Evolutionary conservation across 495 filamentous ascomycete genomes (phyloP).

Genomic region (Parathielavia hyrcaniae): DNA sequence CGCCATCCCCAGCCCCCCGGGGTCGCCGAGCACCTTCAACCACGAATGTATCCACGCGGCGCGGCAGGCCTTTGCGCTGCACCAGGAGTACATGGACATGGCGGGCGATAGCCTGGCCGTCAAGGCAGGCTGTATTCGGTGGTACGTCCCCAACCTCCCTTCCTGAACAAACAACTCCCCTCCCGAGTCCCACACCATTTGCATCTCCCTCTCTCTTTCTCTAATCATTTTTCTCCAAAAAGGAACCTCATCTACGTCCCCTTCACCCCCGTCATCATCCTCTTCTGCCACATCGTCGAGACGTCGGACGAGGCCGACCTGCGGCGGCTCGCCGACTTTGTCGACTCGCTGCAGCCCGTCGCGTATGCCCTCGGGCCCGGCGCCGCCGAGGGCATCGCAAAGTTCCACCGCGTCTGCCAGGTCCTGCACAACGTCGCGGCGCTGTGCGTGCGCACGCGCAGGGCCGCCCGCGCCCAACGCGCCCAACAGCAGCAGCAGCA

Average conservation of each 20-base stretch:
- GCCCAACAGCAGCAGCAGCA: constrained; percentile 6
- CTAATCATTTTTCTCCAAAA: background rate
- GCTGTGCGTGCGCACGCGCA: constrained; percentile 54
- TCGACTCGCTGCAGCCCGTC: constrained; percentile 49
- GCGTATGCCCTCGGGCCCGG: constrained; percentile 29
- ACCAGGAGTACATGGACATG: constrained; percentile 49
- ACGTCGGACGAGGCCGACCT: constrained; percentile 46
- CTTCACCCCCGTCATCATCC: constrained; percentile 62
- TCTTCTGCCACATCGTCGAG: constrained; percentile 64
- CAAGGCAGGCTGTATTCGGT: constrained; percentile 56
- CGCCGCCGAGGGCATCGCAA: constrained; percentile 52
- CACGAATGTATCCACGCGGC: constrained; percentile 57
- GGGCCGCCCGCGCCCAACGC: constrained; percentile 36
- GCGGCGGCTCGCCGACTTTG: constrained; percentile 49
- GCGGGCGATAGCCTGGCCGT: constrained; percentile 41
- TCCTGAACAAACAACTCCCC: background rate
- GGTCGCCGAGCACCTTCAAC: constrained; percentile 45
- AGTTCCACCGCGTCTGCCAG: constrained; percentile 55
- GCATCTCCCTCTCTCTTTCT: background rate
- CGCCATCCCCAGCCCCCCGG: constrained; percentile 48
- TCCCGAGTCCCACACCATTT: background rate
- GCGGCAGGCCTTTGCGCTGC: constrained; percentile 47
- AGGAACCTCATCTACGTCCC: constrained; percentile 61
- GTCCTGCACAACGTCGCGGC: constrained; percentile 56
- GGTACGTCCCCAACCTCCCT: constrained; percentile 38